A percentile compares a stretch with the other conserved stretches of the same genome.
These are phyloP conservation scores for Pseudisothecium myosuroides DNA, from an alignment of 225 moss, liverwort and hornwort genomes.

Conservation along the genomic window DNA sequence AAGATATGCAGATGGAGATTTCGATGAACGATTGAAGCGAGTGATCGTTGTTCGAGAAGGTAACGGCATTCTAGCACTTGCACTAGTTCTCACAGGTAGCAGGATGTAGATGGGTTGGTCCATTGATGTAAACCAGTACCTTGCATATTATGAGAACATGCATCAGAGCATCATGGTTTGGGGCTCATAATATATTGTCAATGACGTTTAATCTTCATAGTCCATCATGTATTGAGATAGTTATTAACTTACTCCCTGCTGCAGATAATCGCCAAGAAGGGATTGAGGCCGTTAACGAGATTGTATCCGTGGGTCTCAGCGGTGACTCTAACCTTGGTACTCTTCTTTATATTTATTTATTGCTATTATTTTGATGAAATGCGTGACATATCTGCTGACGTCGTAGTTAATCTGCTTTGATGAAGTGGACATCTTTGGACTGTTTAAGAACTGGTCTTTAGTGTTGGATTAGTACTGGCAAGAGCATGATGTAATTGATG, in stretches of 20 bases:
- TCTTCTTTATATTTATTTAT: neutral
- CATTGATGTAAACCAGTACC: neutral
- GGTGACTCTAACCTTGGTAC: slow-evolving; percentile 47
- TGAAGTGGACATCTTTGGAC: neutral
- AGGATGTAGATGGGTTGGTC: neutral
- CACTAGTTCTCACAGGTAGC: neutral
- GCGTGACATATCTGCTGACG: neutral
- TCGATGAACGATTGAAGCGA: slow-evolving; percentile 46
- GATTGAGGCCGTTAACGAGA: slow-evolving; percentile 55
- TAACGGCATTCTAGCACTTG: neutral
- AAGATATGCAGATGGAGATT: slow-evolving; percentile 64
- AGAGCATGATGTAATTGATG: neutral
- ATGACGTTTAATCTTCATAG: neutral
- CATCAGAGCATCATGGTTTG: neutral
- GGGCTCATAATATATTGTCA: neutral
- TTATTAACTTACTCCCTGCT: neutral
- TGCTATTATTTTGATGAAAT: neutral
- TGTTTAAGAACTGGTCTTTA: neutral
- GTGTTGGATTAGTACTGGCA: neutral
- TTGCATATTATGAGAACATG: neutral
- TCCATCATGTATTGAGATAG: neutral
- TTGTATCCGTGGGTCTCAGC: slow-evolving; percentile 52
- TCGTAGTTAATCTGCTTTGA: neutral
- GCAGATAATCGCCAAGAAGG: slow-evolving; percentile 54
- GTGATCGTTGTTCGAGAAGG: slow-evolving; percentile 78